A percentile compares a stretch with the other conserved stretches of the same genome.
Conservation (phyloP, 2,329 filamentous ascomycete species). For the Fusarium siculi region DNA sequence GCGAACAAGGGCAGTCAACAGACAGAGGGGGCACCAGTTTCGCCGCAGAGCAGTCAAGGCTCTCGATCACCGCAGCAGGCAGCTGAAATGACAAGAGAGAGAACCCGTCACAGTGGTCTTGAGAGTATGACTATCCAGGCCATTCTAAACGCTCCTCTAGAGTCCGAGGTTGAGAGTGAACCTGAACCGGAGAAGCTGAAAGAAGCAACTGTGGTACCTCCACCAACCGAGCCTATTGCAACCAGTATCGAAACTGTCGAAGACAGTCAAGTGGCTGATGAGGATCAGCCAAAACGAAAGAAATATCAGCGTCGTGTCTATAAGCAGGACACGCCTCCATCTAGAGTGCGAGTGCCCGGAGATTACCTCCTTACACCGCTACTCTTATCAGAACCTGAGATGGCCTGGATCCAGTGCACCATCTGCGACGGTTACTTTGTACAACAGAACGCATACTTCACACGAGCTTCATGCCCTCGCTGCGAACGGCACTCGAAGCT, state of each 20-base stretch:
- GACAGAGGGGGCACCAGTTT: slow-evolving; percentile 40
- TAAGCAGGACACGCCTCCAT: slow-evolving; percentile 49
- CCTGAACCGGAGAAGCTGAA: slow-evolving; percentile 28
- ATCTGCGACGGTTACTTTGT: slow-evolving; percentile 87
- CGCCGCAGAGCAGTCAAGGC: slow-evolving; percentile 46
- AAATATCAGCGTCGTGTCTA: slow-evolving; percentile 51
- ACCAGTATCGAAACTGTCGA: slow-evolving; percentile 41
- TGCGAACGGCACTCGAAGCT: slow-evolving; percentile 96
- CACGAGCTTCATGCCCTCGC: slow-evolving; percentile 84
- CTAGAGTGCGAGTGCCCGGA: slow-evolving; percentile 67
- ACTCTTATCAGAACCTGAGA: slow-evolving; percentile 78
- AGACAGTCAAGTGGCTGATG: slow-evolving; percentile 29
- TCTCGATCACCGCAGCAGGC: slow-evolving; percentile 41
- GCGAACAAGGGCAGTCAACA: slow-evolving; percentile 15
- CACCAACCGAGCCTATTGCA: slow-evolving; percentile 29
- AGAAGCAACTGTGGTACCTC: slow-evolving; percentile 6
- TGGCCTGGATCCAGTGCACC: slow-evolving; percentile 88
- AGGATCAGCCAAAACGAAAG: slow-evolving; percentile 42
- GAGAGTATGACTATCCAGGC: slow-evolving; percentile 49
- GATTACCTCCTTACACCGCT: slow-evolving; percentile 86
- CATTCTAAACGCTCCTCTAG: slow-evolving; percentile 46
- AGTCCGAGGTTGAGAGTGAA: slow-evolving; percentile 28
- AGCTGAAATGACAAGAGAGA: background rate
- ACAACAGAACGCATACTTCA: slow-evolving; percentile 88
- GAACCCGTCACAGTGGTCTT: slow-evolving; percentile 25